Conservation (phyloP, 805 yeast genomes). For the Starmera quercuum region DNA sequence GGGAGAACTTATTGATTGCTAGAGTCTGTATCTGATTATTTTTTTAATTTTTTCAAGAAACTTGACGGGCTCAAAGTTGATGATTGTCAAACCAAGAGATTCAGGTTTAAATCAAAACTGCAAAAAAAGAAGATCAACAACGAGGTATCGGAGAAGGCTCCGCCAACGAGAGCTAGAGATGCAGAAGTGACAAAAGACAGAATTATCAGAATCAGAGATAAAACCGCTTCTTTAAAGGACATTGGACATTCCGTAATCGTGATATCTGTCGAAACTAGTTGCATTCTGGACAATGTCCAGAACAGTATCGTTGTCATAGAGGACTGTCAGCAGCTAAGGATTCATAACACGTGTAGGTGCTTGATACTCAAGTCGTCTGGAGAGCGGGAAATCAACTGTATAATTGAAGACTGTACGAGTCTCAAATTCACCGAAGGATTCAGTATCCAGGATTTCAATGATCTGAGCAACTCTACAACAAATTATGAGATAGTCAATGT, state of each 20-base stretch:
- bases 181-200: constrained; percentile 1
- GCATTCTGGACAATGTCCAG: constrained; percentile 7
- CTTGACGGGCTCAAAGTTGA: not conserved
- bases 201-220: constrained; percentile 2
- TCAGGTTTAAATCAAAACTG: not conserved
- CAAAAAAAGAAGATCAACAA: not conserved
- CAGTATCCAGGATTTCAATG: constrained; percentile 14
- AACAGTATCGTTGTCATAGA: constrained; percentile 8
- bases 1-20: not conserved
- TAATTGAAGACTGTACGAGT: constrained; percentile 13
- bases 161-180: not conserved
- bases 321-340: constrained; percentile 16
- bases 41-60: not conserved
- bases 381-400: constrained; percentile 5
- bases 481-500: constrained; percentile 2
- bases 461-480: constrained; percentile 13
- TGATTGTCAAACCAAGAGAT: not conserved
- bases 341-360: constrained; percentile 10
- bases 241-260: constrained; percentile 7
- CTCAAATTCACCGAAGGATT: constrained; percentile 8
- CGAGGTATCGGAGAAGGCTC: not conserved
- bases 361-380: constrained; percentile 5
- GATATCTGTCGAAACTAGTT: constrained; percentile 9
- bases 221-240: constrained; percentile 8
- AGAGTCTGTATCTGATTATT: constrained; percentile 5